Base-by-base conservation (phyloP, 2,329 filamentous ascomycete species). In the Diplocarpon mali region DNA sequence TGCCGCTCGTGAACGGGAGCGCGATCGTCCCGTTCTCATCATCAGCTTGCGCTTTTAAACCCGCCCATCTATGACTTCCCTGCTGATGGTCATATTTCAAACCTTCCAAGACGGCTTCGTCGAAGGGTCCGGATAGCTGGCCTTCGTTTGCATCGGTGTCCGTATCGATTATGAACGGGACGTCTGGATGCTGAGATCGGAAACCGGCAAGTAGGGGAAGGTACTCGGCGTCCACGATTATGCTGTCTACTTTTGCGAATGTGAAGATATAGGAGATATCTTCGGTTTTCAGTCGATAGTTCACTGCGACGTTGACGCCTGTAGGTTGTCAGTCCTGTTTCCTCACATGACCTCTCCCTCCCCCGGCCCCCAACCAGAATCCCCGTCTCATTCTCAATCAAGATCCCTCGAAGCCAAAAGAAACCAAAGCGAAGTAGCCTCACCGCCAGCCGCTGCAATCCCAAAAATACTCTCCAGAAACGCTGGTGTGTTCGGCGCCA, bases 401-500 rank as follows among this genome's bases (percentile, higher is more conserved):
- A 17, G 14, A 20, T 15, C 9, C 7, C 20, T 24, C 20, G 31
- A 31, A 27, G 10, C 28, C 17, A 29, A 28, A 24, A 7, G 9
- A 24, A 35, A 4, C n/a, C n/a, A 29, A 5, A 17, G 42, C 40
- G 11, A 5, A 12, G 11, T 3, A 10, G 30, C 11, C 30, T 47
- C 31, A 45, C 39, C 46, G 1, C 87, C 87, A 0, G 85, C 85
- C 1, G 85, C 89, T 1, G 80, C 81, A 54, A 95, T 83, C 1
- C 85, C 92, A 60, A 86, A 98, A 50, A 95, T 85, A 6, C 80
- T 76, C 66, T 96, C 90, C 24, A 98, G 70, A 57, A 96, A 96
- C 0, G 89, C 89, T 0, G 92, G 92, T 1, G 92, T 98, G 62
- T 98, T 98, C 2, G 92, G 85, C 8, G 80, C 81, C 10, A 98